Evolutionary conservation across 2,329 filamentous ascomycete genomes (phyloP), one percentile per base, ranked within the genome.

Genomic region (Biscogniauxia mediterranea): DNA sequence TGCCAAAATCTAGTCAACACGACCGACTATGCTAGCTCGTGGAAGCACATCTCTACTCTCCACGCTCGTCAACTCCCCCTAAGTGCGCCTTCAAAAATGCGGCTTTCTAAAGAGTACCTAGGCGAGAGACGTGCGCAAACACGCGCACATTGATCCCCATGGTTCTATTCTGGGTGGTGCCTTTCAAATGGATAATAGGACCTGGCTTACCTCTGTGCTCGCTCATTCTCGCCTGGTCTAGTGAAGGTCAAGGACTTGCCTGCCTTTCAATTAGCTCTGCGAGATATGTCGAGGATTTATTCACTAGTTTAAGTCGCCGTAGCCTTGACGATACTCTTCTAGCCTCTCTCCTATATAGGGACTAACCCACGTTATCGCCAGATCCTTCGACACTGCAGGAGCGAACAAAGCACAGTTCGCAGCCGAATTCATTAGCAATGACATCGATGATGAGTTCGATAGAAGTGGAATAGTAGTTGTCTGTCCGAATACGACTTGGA

Each of bases 401-500:
- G 71, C 23, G 61, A 65, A 77, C 61, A 71, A 70, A 65, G 64
- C 67, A 20, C n/a, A 21, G 7, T 55, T 38, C 19, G 17, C 46
- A 6, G 19, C 26, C 15, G 28, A 20, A 20, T 52, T 5, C 61
- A 62, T 78, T 19, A 63, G 68, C 25, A 63, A 72, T 58, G 74
- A 77, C 50, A 64, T 77, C 51, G 73, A 70, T 49, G 73, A 73
- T 54, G 52, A 55, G 5, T 72, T 76, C 53, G 66, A 75, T 23
- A 75, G 75, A 54, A 53, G 55, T 5, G 68, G 68, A 56, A 73
- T 78, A 38, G 55, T 62, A 19, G 61, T 66, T 54, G 64, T 76
- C 20, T 82, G 78, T 69, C 71, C 69, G 25, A 70, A 62, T 55
- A 78, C 69, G 55, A 70, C 60, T 19, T 82, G 79, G 79, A 74